These are phyloP conservation scores for Septoria linicola DNA, from an alignment of 2,329 filamentous ascomycete species.

Conservation along the genomic window DNA sequence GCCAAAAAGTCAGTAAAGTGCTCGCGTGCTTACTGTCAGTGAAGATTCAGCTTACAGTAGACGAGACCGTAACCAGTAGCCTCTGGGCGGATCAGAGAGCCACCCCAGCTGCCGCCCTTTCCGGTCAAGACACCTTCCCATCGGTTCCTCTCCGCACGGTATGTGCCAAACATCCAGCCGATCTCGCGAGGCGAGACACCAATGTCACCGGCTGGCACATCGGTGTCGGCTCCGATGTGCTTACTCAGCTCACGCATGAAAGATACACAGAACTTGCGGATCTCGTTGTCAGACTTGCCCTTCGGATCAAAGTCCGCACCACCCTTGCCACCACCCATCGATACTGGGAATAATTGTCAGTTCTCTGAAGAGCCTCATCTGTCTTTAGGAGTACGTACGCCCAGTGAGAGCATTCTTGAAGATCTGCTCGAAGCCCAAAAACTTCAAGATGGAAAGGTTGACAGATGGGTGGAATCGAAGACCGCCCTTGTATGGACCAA, in stretches of 20 bases:
- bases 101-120: slow-evolving; percentile 92
- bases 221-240: slow-evolving; percentile 94
- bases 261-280: slow-evolving; percentile 90
- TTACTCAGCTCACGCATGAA: slow-evolving; percentile 96
- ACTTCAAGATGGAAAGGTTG: slow-evolving; percentile 79
- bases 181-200: slow-evolving; percentile 90
- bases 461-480: slow-evolving; percentile 90
- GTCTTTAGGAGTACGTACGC: slow-evolving; percentile 56
- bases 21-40: neutral
- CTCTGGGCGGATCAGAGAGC: slow-evolving; percentile 90
- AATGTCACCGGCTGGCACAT: slow-evolving; percentile 96
- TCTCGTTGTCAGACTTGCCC: slow-evolving; percentile 96
- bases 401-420: slow-evolving; percentile 99
- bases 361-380: neutral
- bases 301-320: slow-evolving; percentile 98
- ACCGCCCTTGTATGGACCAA: slow-evolving; percentile 97
- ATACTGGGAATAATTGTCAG: slow-evolving; percentile 53
- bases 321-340: slow-evolving; percentile 97
- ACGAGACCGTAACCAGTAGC: slow-evolving; percentile 95
- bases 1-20: slow-evolving; percentile 15
- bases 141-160: slow-evolving; percentile 81
- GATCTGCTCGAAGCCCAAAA: slow-evolving; percentile 98
- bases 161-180: slow-evolving; percentile 91
- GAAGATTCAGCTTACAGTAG: slow-evolving; percentile 60
- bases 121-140: slow-evolving; percentile 97